phyloP scores from a whole-genome alignment of 2,329 filamentous ascomycete genomes.

The Aspergillus hortae region DNA sequence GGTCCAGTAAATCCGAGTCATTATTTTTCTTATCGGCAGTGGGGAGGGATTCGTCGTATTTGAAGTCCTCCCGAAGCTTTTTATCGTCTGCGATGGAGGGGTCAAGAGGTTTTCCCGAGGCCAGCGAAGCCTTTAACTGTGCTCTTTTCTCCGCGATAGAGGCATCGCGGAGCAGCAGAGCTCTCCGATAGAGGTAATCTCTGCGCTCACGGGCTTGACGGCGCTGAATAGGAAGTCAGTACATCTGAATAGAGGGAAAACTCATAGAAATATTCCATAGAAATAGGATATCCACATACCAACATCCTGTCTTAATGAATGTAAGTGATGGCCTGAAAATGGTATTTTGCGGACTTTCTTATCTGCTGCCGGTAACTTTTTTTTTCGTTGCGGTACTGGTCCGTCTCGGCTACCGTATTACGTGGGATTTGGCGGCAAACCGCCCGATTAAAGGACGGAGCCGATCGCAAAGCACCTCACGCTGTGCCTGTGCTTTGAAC shows the following conservation, averaged over 20 bases:
- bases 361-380: constrained; percentile 33
- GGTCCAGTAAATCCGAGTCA: constrained; percentile 75
- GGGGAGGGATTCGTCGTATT: constrained; percentile 83
- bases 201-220: constrained; percentile 74
- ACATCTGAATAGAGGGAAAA: neutral
- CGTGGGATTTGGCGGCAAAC: constrained; percentile 29
- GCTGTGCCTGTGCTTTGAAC: constrained; percentile 10
- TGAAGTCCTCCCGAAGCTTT: constrained; percentile 77
- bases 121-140: constrained; percentile 79
- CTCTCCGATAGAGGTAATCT: constrained; percentile 88
- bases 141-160: constrained; percentile 90
- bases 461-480: constrained; percentile 17
- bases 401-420: constrained; percentile 19
- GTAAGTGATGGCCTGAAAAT: constrained; percentile 1
- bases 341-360: constrained; percentile 8
- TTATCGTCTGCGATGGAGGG: constrained; percentile 83
- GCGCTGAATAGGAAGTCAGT: constrained; percentile 40
- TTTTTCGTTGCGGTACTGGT: constrained; percentile 34
- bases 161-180: constrained; percentile 81
- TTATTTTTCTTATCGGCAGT: constrained; percentile 60
- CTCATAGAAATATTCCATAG: neutral
- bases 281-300: constrained; percentile 17
- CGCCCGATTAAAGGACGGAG: constrained; percentile 18
- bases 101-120: constrained; percentile 82
- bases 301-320: constrained; percentile 24